A percentile compares a stretch with the other conserved stretches of the same genome.
These are phyloP conservation scores for Eutrema japonicum DNA, from an alignment of 345 rosid genomes.

Conservation along the genomic window DNA sequence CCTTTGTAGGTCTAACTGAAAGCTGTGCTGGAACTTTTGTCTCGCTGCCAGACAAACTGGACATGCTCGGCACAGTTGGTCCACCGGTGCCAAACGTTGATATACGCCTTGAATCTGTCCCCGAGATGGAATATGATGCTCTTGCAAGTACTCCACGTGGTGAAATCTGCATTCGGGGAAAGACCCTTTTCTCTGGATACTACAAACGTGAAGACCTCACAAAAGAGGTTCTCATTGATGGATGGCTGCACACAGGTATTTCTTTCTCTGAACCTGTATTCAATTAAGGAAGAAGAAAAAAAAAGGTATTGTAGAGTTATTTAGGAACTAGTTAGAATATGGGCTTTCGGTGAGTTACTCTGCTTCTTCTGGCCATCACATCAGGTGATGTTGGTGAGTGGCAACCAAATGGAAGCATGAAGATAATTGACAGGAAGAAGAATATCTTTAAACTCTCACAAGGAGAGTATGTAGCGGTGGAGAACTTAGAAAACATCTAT, in stretches of 20 bases:
- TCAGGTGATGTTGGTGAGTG: slow-evolving; percentile 93
- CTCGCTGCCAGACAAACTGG: slow-evolving; percentile 72
- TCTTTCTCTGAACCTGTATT: background rate
- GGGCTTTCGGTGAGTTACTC: background rate
- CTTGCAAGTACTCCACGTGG: slow-evolving; percentile 78
- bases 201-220: slow-evolving; percentile 93
- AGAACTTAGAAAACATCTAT: slow-evolving; percentile 81
- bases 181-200: slow-evolving; percentile 81
- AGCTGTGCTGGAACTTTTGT: slow-evolving; percentile 95
- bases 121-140: slow-evolving; percentile 95
- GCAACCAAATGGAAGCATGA: slow-evolving; percentile 92
- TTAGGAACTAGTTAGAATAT: slow-evolving; percentile 1
- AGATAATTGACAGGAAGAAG: slow-evolving; percentile 84
- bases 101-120: slow-evolving; percentile 84
- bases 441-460: slow-evolving; percentile 90
- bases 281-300: background rate
- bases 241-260: slow-evolving; percentile 96
- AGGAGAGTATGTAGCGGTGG: slow-evolving; percentile 94
- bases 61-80: slow-evolving; percentile 92
- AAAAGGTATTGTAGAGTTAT: background rate
- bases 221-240: slow-evolving; percentile 81
- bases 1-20: slow-evolving; percentile 83
- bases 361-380: background rate
- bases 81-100: slow-evolving; percentile 98
- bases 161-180: slow-evolving; percentile 87